Conservation (phyloP, 306 rosid genomes). For the Coriaria nepalensis region DNA sequence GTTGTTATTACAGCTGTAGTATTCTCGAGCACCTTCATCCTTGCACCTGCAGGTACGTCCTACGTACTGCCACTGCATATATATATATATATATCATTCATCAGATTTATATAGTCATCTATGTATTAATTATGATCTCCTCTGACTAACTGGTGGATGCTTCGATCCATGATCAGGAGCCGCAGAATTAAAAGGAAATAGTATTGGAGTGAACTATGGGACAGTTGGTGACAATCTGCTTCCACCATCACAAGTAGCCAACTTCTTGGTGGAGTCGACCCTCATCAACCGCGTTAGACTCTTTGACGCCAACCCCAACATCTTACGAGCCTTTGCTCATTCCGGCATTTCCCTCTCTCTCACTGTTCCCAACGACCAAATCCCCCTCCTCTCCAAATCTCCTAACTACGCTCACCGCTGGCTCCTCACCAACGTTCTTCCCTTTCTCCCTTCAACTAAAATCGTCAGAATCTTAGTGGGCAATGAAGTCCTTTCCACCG, state of each 20-base stretch:
- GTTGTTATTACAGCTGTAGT: no score
- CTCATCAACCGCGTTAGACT: constrained; percentile 37
- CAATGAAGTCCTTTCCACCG: constrained; percentile 58
- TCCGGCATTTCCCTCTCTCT: constrained; percentile 39
- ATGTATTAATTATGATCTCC: neutral
- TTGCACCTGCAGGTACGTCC: no score
- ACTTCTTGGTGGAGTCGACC: constrained; percentile 43
- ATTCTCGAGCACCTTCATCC: no score
- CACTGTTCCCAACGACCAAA: constrained; percentile 48
- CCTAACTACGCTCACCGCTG: constrained; percentile 36
- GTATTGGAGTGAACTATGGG: constrained; percentile 77
- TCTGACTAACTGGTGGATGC: neutral
- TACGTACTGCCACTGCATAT: no score
- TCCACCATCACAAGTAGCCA: constrained; percentile 41
- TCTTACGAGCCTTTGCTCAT: constrained; percentile 40
- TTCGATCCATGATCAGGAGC: constrained; percentile 17
- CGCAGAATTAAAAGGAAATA: constrained; percentile 29
- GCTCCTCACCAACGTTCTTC: constrained; percentile 42
- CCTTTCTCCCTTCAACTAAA: constrained; percentile 41
- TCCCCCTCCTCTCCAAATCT: constrained; percentile 40
- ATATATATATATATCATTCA: no score
- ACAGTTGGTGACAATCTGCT: constrained; percentile 60
- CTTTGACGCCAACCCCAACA: constrained; percentile 38
- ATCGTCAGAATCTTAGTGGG: constrained; percentile 43
- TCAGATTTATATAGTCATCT: no score